Evolutionary conservation across 1,284 basidiomycete genomes (phyloP), one percentile per base, ranked within the genome.

Genomic region (Chondrostereum purpureum): DNA sequence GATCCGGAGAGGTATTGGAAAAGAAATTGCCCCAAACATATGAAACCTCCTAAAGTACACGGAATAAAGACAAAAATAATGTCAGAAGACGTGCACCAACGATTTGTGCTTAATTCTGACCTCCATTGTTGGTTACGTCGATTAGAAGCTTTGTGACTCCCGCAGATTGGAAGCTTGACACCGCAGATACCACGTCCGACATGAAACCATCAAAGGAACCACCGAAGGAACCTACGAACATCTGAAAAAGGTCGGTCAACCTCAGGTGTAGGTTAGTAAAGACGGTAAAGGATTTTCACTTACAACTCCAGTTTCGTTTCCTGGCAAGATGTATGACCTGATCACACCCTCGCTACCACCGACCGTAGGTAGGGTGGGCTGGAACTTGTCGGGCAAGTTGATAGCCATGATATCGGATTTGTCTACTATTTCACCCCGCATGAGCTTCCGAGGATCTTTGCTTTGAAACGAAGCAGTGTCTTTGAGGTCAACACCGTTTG

Each of bases 151-250:
- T 69, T 0, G 66, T 69, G 3, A 79, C 73, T 5, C 73, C 74
- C 1, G 69, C 66, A 1, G 58, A 51, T 52, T 75, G 60, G 63
- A 83, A 76, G 4, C 66, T 55, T 3, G 60, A 57, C 47, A 81
- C 60, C 1, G 75, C 70, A 12, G 69, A 61, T 3, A 67, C 68
- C 0, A 70, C 67, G 53, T 83, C 78, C 0, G 59, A 57, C 57
- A 79, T 77, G 68, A 82, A 83, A 33, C 64, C 62, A 42, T 63
- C 52, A 55, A 74, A 79, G 53, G 69, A 64, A 16, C 57, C 61
- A n/a, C 60, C 66, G 53, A 83, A 83, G 0, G 78, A 78, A 11
- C 80, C 77, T 4, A 80, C 69, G 53, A 77, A 80, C 74, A 80
- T 78, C 77, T 77, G 47, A 0, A 37, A 18, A n/a, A 14, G 43